These are phyloP conservation scores for Ophiocordyceps sinensis DNA, from an alignment of 2,329 filamentous ascomycete species.

Conservation along the genomic window DNA sequence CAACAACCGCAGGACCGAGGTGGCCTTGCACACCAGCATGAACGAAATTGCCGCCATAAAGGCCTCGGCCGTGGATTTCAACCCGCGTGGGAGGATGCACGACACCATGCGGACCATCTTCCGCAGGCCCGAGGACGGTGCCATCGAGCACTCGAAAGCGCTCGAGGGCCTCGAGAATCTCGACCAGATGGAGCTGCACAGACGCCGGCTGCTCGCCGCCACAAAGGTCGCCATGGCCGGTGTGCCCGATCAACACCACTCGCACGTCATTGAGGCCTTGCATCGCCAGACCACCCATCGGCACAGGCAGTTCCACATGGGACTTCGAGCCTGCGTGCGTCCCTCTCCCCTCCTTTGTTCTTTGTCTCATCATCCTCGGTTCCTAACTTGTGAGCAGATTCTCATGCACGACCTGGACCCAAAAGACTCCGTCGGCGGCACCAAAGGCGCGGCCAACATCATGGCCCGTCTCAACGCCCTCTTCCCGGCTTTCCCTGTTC, in stretches of 20 bases:
- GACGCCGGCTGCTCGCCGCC: slow-evolving; percentile 12
- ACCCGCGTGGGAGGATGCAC: slow-evolving; percentile 14
- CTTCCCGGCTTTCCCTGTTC: slow-evolving; percentile 14
- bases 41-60: slow-evolving; percentile 5
- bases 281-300: slow-evolving; percentile 12
- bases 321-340: slow-evolving; percentile 18
- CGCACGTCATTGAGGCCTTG: slow-evolving; percentile 14
- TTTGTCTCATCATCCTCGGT: neutral
- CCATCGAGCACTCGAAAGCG: slow-evolving; percentile 10
- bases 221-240: slow-evolving; percentile 7
- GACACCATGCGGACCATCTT: slow-evolving; percentile 13
- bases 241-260: slow-evolving; percentile 3
- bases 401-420: slow-evolving; percentile 11
- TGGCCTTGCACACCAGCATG: slow-evolving; percentile 8
- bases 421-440: slow-evolving; percentile 1
- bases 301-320: slow-evolving; percentile 17
- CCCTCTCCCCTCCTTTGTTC: neutral
- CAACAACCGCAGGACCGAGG: slow-evolving; percentile 8
- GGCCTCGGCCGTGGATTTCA: slow-evolving; percentile 3
- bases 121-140: slow-evolving; percentile 10
- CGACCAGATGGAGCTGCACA: slow-evolving; percentile 18
- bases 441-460: slow-evolving; percentile 7
- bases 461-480: slow-evolving; percentile 22
- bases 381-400: slow-evolving; percentile 6
- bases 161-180: slow-evolving; percentile 18